Percentiles rank a stretch among this genome's conserved stretches.
Evolutionary conservation across 1,139 yeast genomes (phyloP).

Genomic region (Citeromyces siamensis): DNA sequence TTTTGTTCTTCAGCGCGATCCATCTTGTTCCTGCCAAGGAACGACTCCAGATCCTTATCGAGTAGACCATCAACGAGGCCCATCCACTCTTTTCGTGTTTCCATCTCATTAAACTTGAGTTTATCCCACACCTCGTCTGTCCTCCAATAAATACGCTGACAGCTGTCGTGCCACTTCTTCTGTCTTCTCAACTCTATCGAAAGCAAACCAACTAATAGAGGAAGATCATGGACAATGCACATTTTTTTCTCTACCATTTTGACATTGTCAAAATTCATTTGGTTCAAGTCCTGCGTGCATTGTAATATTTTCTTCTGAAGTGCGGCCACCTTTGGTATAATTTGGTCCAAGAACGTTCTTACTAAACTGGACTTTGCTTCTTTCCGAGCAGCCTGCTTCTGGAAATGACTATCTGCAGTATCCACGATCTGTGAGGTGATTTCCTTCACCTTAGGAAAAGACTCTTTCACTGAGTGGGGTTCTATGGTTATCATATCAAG

Average conservation of each 20-base stretch:
- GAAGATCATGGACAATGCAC: slow-evolving; percentile 57
- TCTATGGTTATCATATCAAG: neutral
- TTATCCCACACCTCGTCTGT: slow-evolving; percentile 49
- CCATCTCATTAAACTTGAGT: slow-evolving; percentile 45
- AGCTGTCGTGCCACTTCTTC: slow-evolving; percentile 48
- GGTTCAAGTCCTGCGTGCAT: slow-evolving; percentile 9
- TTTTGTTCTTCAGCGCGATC: neutral
- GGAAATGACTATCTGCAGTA: slow-evolving; percentile 18
- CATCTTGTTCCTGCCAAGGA: neutral
- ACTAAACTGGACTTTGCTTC: slow-evolving; percentile 14
- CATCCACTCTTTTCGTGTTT: slow-evolving; percentile 50
- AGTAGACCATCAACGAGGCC: slow-evolving; percentile 27
- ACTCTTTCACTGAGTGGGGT: neutral
- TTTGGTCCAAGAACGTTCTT: slow-evolving; percentile 13
- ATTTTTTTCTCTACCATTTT: slow-evolving; percentile 31
- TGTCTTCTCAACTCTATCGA: slow-evolving; percentile 62
- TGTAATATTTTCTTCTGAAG: slow-evolving; percentile 17
- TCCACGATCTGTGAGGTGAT: slow-evolving; percentile 9
- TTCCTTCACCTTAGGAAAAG: neutral
- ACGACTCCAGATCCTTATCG: slow-evolving; percentile 14
- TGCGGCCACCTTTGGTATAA: slow-evolving; percentile 7
- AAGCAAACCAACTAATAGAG: slow-evolving; percentile 68
- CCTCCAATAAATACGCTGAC: slow-evolving; percentile 34
- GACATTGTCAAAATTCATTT: slow-evolving; percentile 24
- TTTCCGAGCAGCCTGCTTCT: slow-evolving; percentile 15